Evolutionary conservation across 2,329 filamentous ascomycete species (phyloP), one percentile per base, ranked within the genome.

Genomic region (Pezicula neosporulosa): DNA sequence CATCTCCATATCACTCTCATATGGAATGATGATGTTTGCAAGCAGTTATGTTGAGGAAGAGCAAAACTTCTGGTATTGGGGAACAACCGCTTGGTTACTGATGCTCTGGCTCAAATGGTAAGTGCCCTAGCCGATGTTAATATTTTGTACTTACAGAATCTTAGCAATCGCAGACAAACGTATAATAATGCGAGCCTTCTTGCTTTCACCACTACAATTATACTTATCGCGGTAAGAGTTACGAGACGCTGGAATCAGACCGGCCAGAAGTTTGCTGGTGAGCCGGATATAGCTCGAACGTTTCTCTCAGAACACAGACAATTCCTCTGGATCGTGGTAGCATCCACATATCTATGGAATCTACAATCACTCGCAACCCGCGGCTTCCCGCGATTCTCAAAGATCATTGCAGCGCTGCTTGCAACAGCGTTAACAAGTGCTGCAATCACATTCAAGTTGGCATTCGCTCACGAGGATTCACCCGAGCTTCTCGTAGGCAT

Each of bases 61-160:
- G 68, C 94, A 99, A 46, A 90, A 97, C 60, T 97, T 96, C 67
- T 99, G 94, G 94, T 97, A 99, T 70, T 97, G 93, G 91, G 72
- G 83, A 1, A 81, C 86, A 0, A 85, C 87, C 0, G 80, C 82
- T 6, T 95, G 89, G 89, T 65, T 87, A 30, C 70, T 75, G 1
- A 72, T 77, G 28, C 70, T 86, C 12, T 75, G 74, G 30, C 57
- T 80, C 39, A 77, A 74, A 58, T 70, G 72, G 63, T 66, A 55
- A 10, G 53, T 44, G 21, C 9, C 16, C 8, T 42, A 5, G 16
- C 8, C 37, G 16, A 28, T 0, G 5, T 21, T 28, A 7, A 21
- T 13, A 35, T 10, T 43, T 18, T 24, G 44, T 43, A 24, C 59
- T 67, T 10, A 64, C 48, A 45, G 33, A 24, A 38, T 35, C 27